Base-by-base conservation (phyloP, 2,329 filamentous ascomycete species). In the Microascus cirrosus region DNA sequence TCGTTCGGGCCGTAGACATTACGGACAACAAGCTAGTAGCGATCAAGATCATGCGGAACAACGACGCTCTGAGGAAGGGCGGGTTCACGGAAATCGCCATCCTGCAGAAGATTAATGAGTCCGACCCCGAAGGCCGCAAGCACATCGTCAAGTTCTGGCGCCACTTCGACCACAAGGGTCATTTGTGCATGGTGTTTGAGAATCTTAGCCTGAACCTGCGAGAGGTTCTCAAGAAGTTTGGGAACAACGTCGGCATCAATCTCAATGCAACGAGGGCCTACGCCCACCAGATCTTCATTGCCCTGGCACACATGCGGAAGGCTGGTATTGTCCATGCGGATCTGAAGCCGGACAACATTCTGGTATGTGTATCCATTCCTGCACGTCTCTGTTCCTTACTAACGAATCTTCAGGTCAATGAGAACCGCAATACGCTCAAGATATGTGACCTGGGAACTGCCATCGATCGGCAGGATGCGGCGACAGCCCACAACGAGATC, bases 401-500 rank as follows among this genome's bases (percentile, higher is more conserved):
- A 60, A 71, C 68, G 61, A 60, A 45, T 6, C 4, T 32, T n/a
- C 22, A 84, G 81, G 81, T 93, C 63, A 94, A 93, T 64, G 90
- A 95, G 63, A 84, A 78, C 60, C 86, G 89, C 60, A 95, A 87
- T 63, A 73, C 90, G 32, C 81, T 99, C 66, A 99, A 99, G 71
- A 89, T 99, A 57, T 96, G 92, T 70, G 94, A 99, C 77, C 74
- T 99, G 68, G 94, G 94, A 57, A 97, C 94, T n/a, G 94, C 94
- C 32, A 93, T 93, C 59, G 89, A 96, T 66, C 85, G 87, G 58
- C 87, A 89, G 13, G 94, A 99, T 65, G 81, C 81, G 1, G 80
- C 80, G 22, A 83, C 79, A n/a, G 78, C 80, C 11, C 79, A 83
- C 59, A 94, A 89, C 62, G 90, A 96, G 66, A 88, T 95, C 61